Conservation (phyloP, 306 rosid species). For the Macrotyloma uniflorum region DNA sequence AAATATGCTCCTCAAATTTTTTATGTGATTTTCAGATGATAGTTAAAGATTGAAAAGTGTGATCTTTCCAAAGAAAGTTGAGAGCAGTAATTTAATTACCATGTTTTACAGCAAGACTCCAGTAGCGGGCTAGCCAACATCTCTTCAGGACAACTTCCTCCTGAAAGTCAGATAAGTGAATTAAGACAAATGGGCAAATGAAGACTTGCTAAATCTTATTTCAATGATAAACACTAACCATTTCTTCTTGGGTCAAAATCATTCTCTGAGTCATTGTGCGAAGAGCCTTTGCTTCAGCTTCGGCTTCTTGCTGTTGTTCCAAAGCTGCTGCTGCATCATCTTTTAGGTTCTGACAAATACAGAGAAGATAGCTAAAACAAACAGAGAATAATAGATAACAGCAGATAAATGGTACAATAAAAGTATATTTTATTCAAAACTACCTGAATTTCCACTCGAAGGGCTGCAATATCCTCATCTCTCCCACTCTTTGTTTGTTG, state of each 20-base stretch:
- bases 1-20: slow-evolving; percentile 27
- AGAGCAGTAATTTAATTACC: slow-evolving; percentile 56
- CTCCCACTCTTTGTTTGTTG: slow-evolving; percentile 76
- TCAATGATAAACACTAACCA: slow-evolving; percentile 64
- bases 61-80: slow-evolving; percentile 35
- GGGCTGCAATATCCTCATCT: slow-evolving; percentile 73
- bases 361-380: slow-evolving; percentile 29
- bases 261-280: slow-evolving; percentile 92
- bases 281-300: slow-evolving; percentile 88
- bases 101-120: slow-evolving; percentile 89
- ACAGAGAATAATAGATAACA: slow-evolving; percentile 28
- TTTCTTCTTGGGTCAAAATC: slow-evolving; percentile 98
- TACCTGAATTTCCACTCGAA: slow-evolving; percentile 89
- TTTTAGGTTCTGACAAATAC: slow-evolving; percentile 68
- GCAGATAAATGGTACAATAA: slow-evolving; percentile 20
- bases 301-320: slow-evolving; percentile 86
- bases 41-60: slow-evolving; percentile 30
- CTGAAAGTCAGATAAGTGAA: slow-evolving; percentile 49
- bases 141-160: slow-evolving; percentile 98
- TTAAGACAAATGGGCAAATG: slow-evolving; percentile 24
- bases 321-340: slow-evolving; percentile 73
- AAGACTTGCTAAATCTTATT: slow-evolving; percentile 27
- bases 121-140: slow-evolving; percentile 99
- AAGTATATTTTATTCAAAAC: background rate
- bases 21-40: slow-evolving; percentile 6